Base-by-base conservation (phyloP, 2,329 filamentous ascomycete genomes). In the Westerdykella aurantiaca region DNA sequence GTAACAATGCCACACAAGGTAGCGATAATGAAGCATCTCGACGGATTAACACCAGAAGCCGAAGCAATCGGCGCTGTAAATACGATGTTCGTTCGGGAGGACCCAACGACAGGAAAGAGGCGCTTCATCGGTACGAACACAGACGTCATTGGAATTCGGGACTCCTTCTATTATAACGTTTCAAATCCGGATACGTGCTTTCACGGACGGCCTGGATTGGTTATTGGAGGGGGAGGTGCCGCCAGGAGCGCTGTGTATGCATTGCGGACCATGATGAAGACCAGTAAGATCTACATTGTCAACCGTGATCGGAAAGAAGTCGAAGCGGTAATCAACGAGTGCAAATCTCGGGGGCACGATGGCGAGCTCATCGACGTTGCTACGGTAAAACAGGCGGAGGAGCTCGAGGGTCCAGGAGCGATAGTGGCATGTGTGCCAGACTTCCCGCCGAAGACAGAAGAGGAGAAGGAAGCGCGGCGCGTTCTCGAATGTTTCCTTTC, bases 1-100 rank as follows among this genome's bases (percentile, higher is more conserved):
- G 81, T 91, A 31, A 91, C 86, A 16, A 93, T 91, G 86, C 87
- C 87, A 0, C 82, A 88, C 72, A 91, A 93, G 67, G 79, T 91
- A 21, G 75, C 80, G 55, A 88, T 91, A 60, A 79, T 90, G 47
- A 74, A 79, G 0, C 75, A 87, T 53, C 76, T 91, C 7, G 86
- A 91, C 58, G 79, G 82, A 42, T 71, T 90, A 31, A 88, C 85
- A 6, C 76, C 80, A 17, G 85, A 89, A 67, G 86, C 81, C 53
- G 76, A 77, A 39, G 81, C 83, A 31, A 83, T 89, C 17, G 86
- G 86, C 38, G 86, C 86, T 40, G 83, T 85, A 67, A 91, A 93
- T 72, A 93, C 86, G 0, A 76, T 91, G 41, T 90, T 85, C 70
- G 64, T 86, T 38, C 73, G 77, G 17, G 66, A 71, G 38, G 70